These are phyloP conservation scores for Potentilla sterilis DNA, from an alignment of 306 rosid genomes.

Conservation along the genomic window DNA sequence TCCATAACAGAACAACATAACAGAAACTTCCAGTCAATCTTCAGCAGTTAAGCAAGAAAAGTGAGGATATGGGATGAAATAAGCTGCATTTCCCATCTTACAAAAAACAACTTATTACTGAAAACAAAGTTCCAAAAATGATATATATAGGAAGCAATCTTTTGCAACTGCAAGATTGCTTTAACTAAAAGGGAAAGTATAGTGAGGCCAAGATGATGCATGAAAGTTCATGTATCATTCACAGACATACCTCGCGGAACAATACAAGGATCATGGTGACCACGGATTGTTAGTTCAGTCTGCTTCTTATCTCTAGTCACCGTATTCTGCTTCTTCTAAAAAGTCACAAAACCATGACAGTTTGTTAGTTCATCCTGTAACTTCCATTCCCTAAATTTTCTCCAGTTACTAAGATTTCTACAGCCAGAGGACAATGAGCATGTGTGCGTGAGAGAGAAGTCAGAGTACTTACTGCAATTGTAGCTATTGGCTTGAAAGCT, in stretches of 20 bases:
- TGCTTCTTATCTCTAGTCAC: conserved; percentile 84
- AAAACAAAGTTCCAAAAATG: neutral
- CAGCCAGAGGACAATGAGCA: neutral
- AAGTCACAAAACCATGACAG: conserved; percentile 9
- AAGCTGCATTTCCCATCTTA: neutral
- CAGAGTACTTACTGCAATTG: conserved; percentile 63
- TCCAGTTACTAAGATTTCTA: neutral
- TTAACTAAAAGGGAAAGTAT: neutral
- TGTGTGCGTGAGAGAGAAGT: conserved; percentile 13
- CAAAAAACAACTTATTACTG: too few relatives aligned
- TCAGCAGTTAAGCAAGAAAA: neutral
- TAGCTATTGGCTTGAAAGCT: conserved; percentile 98
- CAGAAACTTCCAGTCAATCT: neutral
- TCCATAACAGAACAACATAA: neutral
- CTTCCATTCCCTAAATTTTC: neutral
- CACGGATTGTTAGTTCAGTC: conserved; percentile 78
- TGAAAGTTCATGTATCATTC: neutral
- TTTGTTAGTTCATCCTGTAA: neutral
- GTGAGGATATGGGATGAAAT: neutral
- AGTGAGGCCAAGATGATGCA: too few relatives aligned
- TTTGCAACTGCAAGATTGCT: neutral
- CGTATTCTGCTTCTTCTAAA: conserved; percentile 89
- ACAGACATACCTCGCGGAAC: conserved; percentile 79
- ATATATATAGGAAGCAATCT: neutral
- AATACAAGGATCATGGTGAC: conserved; percentile 98